Conservation (phyloP, 2,329 filamentous ascomycete genomes). For the Penicillium occitanis region DNA sequence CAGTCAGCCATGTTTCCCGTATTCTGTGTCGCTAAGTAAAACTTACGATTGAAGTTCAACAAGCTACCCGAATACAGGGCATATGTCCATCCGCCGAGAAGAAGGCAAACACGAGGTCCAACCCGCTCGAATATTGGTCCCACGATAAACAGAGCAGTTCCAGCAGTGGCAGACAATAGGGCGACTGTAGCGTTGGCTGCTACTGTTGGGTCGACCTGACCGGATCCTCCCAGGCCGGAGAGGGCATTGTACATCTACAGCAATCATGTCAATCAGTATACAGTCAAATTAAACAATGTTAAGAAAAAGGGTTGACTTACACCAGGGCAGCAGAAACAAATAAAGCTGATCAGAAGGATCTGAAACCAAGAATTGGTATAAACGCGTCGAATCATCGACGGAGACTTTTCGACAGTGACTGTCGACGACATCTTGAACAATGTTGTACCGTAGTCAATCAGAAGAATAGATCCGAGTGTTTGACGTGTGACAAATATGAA, state of each 20-base stretch:
- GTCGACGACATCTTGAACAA: conserved; percentile 24
- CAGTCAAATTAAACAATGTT: not conserved
- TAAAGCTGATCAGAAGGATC: conserved; percentile 51
- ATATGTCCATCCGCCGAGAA: conserved; percentile 51
- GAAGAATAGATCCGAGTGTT: not conserved
- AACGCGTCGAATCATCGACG: conserved; percentile 28
- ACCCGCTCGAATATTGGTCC: conserved; percentile 47
- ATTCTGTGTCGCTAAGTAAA: not conserved
- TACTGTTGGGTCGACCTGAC: conserved; percentile 48
- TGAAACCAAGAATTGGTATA: conserved; percentile 51
- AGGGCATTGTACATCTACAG: conserved; percentile 53
- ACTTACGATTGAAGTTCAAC: conserved; percentile 45
- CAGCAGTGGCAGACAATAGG: conserved; percentile 45
- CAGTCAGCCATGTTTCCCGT: not conserved
- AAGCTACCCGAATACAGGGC: conserved; percentile 48
- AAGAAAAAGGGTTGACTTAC: conserved; percentile 31
- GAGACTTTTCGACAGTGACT: conserved; percentile 20
- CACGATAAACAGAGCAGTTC: conserved; percentile 46
- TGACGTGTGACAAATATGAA: not conserved
- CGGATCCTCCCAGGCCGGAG: conserved; percentile 47
- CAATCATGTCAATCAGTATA: not conserved
- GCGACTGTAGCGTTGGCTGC: conserved; percentile 51
- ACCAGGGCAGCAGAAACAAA: conserved; percentile 52
- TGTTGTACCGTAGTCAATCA: conserved; percentile 8
- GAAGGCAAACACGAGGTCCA: conserved; percentile 45